A percentile compares a stretch with the other conserved stretches of the same genome.
These are phyloP conservation scores for Amaranthus hypochondriacus DNA, from an alignment of 148 eudicot species.

Conservation along the genomic window DNA sequence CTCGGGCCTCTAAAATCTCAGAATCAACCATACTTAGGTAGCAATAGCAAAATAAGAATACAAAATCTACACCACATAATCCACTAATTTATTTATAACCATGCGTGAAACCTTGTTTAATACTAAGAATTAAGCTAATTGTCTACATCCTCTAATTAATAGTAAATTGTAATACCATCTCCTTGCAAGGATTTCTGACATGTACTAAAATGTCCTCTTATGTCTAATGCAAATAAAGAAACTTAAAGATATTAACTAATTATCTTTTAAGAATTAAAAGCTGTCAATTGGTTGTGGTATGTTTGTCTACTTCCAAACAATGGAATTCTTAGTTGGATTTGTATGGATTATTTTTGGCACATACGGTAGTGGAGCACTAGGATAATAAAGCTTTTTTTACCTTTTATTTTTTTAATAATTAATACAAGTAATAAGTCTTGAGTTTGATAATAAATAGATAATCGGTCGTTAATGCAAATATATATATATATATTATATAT, in stretches of 20 bases:
- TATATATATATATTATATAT: no score
- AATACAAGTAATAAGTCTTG: neutral
- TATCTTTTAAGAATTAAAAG: conserved; percentile 18
- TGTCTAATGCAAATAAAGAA: conserved; percentile 19
- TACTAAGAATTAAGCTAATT: neutral
- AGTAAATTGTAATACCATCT: neutral
- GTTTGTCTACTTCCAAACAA: conserved; percentile 24
- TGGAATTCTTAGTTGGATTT: conserved; percentile 27
- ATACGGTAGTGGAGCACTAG: conserved; percentile 22
- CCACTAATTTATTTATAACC: neutral
- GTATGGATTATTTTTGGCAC: conserved; percentile 17
- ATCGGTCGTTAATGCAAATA: no score
- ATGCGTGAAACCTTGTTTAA: neutral
- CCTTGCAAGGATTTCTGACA: conserved; percentile 9
- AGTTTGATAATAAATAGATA: neutral
- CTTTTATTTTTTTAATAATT: neutral
- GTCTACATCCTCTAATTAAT: conserved; percentile 8
- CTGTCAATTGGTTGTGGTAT: conserved; percentile 28
- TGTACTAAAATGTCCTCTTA: conserved; percentile 25
- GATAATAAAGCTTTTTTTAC: conserved; percentile 9
- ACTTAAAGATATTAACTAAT: conserved; percentile 19
- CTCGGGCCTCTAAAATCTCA: no score
- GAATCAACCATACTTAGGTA: neutral
- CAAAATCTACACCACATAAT: conserved; percentile 10
- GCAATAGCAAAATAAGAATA: neutral